phyloP scores from a whole-genome alignment of 495 filamentous ascomycete genomes.

The Penicillium turbatum region DNA sequence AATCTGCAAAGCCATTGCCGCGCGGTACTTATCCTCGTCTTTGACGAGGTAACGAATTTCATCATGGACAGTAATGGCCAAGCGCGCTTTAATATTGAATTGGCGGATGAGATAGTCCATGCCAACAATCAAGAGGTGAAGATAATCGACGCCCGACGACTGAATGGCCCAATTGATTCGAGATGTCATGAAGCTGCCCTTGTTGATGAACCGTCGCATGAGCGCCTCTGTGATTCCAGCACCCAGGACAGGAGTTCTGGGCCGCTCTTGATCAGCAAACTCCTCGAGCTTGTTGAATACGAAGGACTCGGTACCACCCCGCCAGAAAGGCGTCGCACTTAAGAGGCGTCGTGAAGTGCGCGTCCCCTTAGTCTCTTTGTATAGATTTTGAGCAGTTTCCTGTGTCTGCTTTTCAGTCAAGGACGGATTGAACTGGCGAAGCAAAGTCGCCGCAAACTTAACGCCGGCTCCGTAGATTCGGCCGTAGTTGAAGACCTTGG shows the following conservation, averaged over 20 bases:
- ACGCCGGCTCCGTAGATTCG: slow-evolving; percentile 95
- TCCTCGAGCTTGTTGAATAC: slow-evolving; percentile 98
- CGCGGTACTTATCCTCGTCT: slow-evolving; percentile 79
- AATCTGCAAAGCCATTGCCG: slow-evolving; percentile 87
- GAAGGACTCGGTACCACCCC: slow-evolving; percentile 92
- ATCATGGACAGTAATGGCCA: slow-evolving; percentile 94
- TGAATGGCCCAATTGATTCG: slow-evolving; percentile 99
- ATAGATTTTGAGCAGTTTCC: slow-evolving; percentile 72
- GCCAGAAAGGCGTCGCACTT: slow-evolving; percentile 79
- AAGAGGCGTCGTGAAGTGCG: slow-evolving; percentile 68
- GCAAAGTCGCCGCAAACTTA: slow-evolving; percentile 84
- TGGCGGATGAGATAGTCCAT: slow-evolving; percentile 94
- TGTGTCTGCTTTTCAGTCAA: slow-evolving; percentile 73
- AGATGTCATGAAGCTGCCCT: slow-evolving; percentile 89
- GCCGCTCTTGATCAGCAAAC: slow-evolving; percentile 90
- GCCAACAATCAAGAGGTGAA: slow-evolving; percentile 85
- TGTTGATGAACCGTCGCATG: slow-evolving; percentile 79
- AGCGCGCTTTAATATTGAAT: slow-evolving; percentile 76
- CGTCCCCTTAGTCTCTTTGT: slow-evolving; percentile 82
- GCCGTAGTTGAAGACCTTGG: slow-evolving; percentile 98
- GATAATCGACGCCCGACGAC: slow-evolving; percentile 93
- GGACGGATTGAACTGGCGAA: slow-evolving; percentile 87
- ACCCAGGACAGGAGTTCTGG: slow-evolving; percentile 88
- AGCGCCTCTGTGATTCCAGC: slow-evolving; percentile 96
- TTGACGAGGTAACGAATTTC: slow-evolving; percentile 92